Evolutionary conservation across 2,329 filamentous ascomycete genomes (phyloP).

Genomic region (Teratosphaeria pseudoeucalypti): DNA sequence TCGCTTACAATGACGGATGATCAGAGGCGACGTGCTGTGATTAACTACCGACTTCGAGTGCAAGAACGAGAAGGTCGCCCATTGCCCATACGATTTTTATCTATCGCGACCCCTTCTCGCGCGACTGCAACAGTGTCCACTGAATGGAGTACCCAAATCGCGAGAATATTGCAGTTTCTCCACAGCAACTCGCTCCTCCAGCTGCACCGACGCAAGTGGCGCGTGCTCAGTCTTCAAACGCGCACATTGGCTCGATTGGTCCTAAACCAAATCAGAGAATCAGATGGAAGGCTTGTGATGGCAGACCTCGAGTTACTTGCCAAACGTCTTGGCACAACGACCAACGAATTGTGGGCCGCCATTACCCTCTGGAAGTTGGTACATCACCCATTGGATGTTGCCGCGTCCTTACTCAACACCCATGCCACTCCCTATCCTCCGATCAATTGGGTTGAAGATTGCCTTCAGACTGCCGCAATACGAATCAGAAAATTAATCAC

Average conservation of each 20-base stretch:
- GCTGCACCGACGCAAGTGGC: not conserved
- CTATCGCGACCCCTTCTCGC: not conserved
- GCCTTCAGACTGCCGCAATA: slow-evolving; percentile 12
- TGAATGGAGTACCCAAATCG: not conserved
- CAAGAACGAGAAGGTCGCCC: not conserved
- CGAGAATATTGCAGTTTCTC: not conserved
- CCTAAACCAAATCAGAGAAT: not conserved
- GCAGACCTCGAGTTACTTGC: not conserved
- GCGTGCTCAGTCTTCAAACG: not conserved
- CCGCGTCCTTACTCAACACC: slow-evolving; percentile 35
- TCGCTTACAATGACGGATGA: not conserved
- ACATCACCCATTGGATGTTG: slow-evolving; percentile 27
- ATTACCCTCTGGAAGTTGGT: slow-evolving; percentile 37
- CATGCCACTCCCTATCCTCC: slow-evolving; percentile 25
- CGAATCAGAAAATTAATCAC: not conserved
- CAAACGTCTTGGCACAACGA: not conserved
- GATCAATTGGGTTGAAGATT: slow-evolving; percentile 21
- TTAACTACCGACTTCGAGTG: not conserved
- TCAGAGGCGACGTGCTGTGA: not conserved
- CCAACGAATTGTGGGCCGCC: slow-evolving; percentile 30
- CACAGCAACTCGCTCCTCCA: not conserved
- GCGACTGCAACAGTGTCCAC: not conserved
- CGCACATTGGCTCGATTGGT: not conserved
- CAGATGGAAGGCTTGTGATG: not conserved
- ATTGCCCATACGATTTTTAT: not conserved